A percentile compares a stretch with the other conserved stretches of the same genome.
Evolutionary conservation across 2,329 filamentous ascomycete species (phyloP).

Genomic region (Trichoderma koningii): DNA sequence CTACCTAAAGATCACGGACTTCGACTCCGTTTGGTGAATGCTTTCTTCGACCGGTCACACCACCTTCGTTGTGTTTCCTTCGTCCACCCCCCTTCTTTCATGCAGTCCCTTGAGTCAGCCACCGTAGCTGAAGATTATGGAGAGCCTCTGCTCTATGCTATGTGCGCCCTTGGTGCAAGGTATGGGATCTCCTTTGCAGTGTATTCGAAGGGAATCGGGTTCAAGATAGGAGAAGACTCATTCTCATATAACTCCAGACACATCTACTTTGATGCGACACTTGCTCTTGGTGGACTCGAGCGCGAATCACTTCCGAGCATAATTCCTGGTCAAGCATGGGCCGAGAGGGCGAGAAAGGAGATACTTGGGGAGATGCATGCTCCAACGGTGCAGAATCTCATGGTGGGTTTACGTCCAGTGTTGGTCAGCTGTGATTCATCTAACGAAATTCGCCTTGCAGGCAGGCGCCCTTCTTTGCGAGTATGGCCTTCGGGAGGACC

Average conservation of each 20-base stretch:
- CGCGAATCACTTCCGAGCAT: constrained; percentile 13
- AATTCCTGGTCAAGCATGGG: constrained; percentile 31
- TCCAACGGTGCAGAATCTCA: constrained; percentile 32
- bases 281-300: not conserved
- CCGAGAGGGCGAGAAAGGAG: constrained; percentile 30
- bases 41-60: constrained; percentile 34
- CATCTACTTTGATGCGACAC: constrained; percentile 29
- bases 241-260: constrained; percentile 9
- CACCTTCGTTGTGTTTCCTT: constrained; percentile 33
- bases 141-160: constrained; percentile 33
- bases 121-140: constrained; percentile 32
- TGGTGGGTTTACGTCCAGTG: constrained; percentile 27
- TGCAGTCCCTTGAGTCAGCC: constrained; percentile 32
- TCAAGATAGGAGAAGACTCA: not conserved
- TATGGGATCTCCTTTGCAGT: constrained; percentile 16
- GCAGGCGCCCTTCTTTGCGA: constrained; percentile 32
- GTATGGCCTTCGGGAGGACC: constrained; percentile 32
- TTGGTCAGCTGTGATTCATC: not conserved
- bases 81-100: constrained; percentile 34
- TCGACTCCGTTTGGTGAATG: constrained; percentile 28
- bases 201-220: not conserved
- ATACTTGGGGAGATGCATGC: constrained; percentile 30
- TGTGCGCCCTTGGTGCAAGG: constrained; percentile 34
- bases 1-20: constrained; percentile 29
- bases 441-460: constrained; percentile 18